Conservation (phyloP, 768 basidiomycete genomes). For the Pleurotus platypus region DNA sequence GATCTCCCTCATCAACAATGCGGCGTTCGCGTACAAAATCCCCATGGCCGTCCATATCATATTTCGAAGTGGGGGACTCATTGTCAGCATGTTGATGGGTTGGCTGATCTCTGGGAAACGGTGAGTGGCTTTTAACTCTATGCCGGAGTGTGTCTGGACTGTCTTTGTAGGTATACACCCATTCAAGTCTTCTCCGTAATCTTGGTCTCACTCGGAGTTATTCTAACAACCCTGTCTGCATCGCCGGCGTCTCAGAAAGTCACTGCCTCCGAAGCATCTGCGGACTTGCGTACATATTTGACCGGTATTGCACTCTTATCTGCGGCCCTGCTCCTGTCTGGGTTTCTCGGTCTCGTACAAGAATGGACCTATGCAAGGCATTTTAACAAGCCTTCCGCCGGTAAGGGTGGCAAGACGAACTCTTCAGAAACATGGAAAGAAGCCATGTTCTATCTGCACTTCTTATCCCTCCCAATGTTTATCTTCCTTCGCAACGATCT, state of each 20-base stretch:
- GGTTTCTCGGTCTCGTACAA: conserved; percentile 80
- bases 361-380: conserved; percentile 63
- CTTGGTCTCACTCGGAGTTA: conserved; percentile 77
- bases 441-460: conserved; percentile 88
- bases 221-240: conserved; percentile 79
- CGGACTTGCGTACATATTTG: conserved; percentile 44
- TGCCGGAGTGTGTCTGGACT: not conserved
- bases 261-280: conserved; percentile 9
- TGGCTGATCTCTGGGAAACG: conserved; percentile 62
- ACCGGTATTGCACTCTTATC: conserved; percentile 73
- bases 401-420: conserved; percentile 7
- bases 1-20: conserved; percentile 83
- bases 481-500: conserved; percentile 54
- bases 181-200: conserved; percentile 71
- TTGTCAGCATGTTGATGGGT: conserved; percentile 80
- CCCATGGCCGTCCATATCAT: conserved; percentile 95
- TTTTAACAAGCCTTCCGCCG: conserved; percentile 7
- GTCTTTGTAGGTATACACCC: conserved; percentile 47
- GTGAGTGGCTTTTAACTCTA: conserved; percentile 30
- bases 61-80: conserved; percentile 84
- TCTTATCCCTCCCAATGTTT: conserved; percentile 78
- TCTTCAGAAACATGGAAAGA: conserved; percentile 70
- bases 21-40: conserved; percentile 82
- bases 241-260: conserved; percentile 29
- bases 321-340: conserved; percentile 75